Evolutionary conservation across 1,139 yeast genomes (phyloP).

Genomic region (Taphrina flavorubra): DNA sequence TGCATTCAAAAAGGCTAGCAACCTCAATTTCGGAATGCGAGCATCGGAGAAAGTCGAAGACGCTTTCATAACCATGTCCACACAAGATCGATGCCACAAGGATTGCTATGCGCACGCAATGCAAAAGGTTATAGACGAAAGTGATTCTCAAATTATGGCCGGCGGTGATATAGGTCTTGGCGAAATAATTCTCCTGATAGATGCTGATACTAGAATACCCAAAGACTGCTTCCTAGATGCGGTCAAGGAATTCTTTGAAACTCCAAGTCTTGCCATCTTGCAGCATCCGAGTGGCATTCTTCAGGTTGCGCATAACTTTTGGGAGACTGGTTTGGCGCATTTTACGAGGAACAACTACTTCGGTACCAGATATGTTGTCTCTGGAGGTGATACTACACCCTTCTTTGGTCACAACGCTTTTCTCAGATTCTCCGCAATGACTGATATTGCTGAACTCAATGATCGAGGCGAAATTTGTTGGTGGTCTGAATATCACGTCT

Average conservation of each 20-base stretch:
- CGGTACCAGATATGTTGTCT: conserved; percentile 44
- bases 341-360: conserved; percentile 45
- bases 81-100: background rate
- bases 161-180: conserved; percentile 45
- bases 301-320: conserved; percentile 42
- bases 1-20: conserved; percentile 45
- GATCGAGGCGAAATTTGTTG: conserved; percentile 41
- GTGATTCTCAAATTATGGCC: conserved; percentile 41
- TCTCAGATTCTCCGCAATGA: conserved; percentile 44
- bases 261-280: conserved; percentile 44
- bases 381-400: conserved; percentile 45
- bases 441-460: conserved; percentile 42
- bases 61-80: background rate
- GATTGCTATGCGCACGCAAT: conserved; percentile 23
- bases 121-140: conserved; percentile 29
- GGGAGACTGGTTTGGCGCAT: conserved; percentile 45
- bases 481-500: conserved; percentile 45
- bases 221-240: conserved; percentile 46
- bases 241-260: conserved; percentile 44
- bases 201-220: conserved; percentile 45
- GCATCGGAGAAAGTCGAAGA: conserved; percentile 43
- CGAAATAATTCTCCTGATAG: conserved; percentile 43
- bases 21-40: conserved; percentile 45
- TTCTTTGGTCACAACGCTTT: conserved; percentile 46
- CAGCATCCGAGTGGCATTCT: conserved; percentile 45